phyloP scores from a whole-genome alignment of 805 yeast species.

The Jamesozyma spencerorum region DNA sequence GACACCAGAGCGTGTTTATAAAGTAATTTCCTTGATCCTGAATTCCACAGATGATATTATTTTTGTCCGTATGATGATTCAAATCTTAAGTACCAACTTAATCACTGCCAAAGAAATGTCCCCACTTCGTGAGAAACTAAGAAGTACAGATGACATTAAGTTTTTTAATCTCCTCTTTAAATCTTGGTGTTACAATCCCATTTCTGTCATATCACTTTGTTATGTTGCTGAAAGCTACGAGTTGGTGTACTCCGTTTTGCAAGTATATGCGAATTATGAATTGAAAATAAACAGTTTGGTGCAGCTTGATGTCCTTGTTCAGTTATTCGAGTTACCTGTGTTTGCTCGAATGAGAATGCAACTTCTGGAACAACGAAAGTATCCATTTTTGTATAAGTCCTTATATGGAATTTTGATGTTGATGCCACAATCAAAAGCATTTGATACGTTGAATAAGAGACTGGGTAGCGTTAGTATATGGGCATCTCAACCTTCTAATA shows the following conservation, averaged over 20 bases:
- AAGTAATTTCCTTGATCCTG: conserved; percentile 68
- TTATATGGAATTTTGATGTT: conserved; percentile 89
- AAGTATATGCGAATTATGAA: conserved; percentile 74
- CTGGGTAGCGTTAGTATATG: conserved; percentile 37
- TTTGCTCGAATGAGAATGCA: conserved; percentile 81
- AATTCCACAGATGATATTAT: conserved; percentile 49
- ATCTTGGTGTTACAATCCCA: conserved; percentile 88
- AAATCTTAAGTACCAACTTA: conserved; percentile 75
- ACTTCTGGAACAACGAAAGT: conserved; percentile 73
- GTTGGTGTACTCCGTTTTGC: conserved; percentile 73
- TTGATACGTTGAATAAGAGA: conserved; percentile 69
- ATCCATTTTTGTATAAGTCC: conserved; percentile 76
- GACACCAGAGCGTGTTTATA: conserved; percentile 74
- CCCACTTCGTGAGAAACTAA: conserved; percentile 57
- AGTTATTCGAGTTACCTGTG: conserved; percentile 84
- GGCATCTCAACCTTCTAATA: conserved; percentile 15
- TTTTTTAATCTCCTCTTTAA: conserved; percentile 70
- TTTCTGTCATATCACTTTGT: conserved; percentile 79
- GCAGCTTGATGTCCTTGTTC: conserved; percentile 84
- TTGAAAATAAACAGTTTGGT: conserved; percentile 62
- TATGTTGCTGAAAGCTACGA: conserved; percentile 82
- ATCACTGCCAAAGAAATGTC: conserved; percentile 78
- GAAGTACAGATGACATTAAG: conserved; percentile 58
- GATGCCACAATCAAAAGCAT: conserved; percentile 87
- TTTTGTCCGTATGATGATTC: conserved; percentile 74